Evolutionary conservation across 2,329 filamentous ascomycete genomes (phyloP).

Genomic region (Penicillium vulpinum): DNA sequence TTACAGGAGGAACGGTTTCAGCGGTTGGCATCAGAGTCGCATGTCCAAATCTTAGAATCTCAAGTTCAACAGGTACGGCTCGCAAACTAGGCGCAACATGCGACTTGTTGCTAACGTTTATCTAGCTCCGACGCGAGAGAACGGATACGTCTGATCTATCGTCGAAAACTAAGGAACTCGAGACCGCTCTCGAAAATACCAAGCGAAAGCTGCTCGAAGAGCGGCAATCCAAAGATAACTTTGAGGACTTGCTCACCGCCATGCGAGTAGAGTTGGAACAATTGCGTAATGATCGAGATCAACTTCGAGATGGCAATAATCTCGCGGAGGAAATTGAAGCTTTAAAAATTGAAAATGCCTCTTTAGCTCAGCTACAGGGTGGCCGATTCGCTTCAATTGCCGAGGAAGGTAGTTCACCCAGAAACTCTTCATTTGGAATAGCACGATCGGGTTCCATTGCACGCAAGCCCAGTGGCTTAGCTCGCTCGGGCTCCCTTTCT

Average conservation of each 20-base stretch:
- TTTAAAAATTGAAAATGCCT: conserved; percentile 54
- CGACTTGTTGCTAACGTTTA: conserved; percentile 5
- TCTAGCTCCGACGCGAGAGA: conserved; percentile 52
- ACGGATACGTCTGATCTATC: conserved; percentile 48
- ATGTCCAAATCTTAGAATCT: conserved; percentile 79
- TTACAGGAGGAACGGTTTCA: conserved; percentile 81
- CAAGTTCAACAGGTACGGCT: conserved; percentile 65
- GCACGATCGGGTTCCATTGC: conserved; percentile 69
- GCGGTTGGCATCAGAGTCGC: conserved; percentile 74
- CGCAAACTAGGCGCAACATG: neutral
- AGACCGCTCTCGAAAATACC: conserved; percentile 77
- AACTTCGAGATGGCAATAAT: conserved; percentile 79
- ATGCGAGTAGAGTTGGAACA: conserved; percentile 80
- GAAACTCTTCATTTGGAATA: conserved; percentile 54
- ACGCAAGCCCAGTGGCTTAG: conserved; percentile 46
- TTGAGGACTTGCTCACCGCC: conserved; percentile 84
- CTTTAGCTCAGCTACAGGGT: conserved; percentile 50
- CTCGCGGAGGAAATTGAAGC: conserved; percentile 76
- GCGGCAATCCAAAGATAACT: conserved; percentile 82
- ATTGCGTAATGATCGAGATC: conserved; percentile 81
- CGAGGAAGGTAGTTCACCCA: conserved; percentile 54
- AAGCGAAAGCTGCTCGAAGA: conserved; percentile 81
- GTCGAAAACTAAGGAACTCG: conserved; percentile 73
- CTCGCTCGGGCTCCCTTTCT: conserved; percentile 53
- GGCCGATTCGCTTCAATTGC: conserved; percentile 60